Evolutionary conservation across 2,329 filamentous ascomycete genomes (phyloP), one percentile per base, ranked within the genome.

Genomic region (Ustilaginoidea virens): DNA sequence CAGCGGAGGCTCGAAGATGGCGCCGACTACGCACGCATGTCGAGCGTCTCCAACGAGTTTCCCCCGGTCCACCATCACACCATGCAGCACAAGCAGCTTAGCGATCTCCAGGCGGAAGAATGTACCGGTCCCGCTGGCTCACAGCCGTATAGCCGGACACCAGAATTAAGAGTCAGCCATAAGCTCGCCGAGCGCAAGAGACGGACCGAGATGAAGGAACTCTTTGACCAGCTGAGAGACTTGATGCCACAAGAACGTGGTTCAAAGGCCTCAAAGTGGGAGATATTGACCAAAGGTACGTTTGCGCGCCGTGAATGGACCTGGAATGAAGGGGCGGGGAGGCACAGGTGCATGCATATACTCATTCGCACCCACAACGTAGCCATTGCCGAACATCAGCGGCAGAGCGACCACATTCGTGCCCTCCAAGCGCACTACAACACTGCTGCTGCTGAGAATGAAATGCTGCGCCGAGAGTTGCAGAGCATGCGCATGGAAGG

Each of bases 201-300:
- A 22, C 63, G 81, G 35, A 86, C 80, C 7, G 81, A 90, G 48
- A 90, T 90, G 81, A 90, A 90, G 55, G 76, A 81, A 43, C 56
- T 90, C 0, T 90, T 90, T 45, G 81, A 90, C 39, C 76, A 82
- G 41, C 57, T 90, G 7, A 71, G 82, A 39, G 75, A 80, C 39
- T 61, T 83, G 21, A 75, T 87, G 56, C 80, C 80, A 2, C 78
- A 83, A 40, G 80, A 82, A 42, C 71, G 81, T 11, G 81, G 81
- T 2, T 78, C 77, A 15, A 92, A 90, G 49, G 81, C 81, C 0
- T 86, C 80, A 40, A 92, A 92, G 43, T 92, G 81, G 81, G 81
- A 92, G 43, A 85, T 87, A 27, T 49, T 92, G 11, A 85, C 79
- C 3, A 87, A 87, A 61, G 79, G 81, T 86, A 57, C 36, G 65